phyloP scores from a whole-genome alignment of 108 stramenopile genomes.

The Skeletonema costatum region DNA sequence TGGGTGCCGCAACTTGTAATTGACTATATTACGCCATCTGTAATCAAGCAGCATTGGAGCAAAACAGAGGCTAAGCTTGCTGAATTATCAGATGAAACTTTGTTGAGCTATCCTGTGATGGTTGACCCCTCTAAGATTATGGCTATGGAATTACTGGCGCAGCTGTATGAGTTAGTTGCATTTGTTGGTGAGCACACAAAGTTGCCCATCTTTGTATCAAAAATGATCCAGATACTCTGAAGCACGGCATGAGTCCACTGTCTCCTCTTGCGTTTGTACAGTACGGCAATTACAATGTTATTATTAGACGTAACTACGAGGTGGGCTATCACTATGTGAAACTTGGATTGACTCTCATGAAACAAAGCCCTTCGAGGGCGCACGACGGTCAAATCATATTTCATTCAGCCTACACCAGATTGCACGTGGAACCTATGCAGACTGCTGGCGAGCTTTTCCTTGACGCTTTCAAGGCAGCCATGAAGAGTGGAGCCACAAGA shows the following conservation, averaged over 20 bases:
- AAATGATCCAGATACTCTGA: slow-evolving; percentile 2
- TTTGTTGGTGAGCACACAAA: neutral
- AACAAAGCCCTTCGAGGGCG: neutral
- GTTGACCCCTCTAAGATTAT: too few relatives aligned
- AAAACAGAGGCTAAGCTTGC: neutral
- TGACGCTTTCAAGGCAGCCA: neutral
- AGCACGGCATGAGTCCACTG: too few relatives aligned
- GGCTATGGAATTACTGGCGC: slow-evolving; percentile 18
- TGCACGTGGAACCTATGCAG: slow-evolving; percentile 5
- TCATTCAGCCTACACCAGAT: neutral
- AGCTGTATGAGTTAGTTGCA: neutral
- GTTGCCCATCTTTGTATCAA: neutral
- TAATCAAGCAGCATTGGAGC: neutral
- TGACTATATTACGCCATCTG: neutral
- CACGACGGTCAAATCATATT: neutral
- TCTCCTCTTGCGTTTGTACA: slow-evolving; percentile 15
- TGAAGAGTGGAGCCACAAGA: slow-evolving; percentile 2
- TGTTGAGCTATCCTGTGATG: too few relatives aligned
- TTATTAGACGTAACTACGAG: neutral
- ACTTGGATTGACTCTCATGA: too few relatives aligned
- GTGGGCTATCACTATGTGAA: neutral
- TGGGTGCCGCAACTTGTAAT: neutral
- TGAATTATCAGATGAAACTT: slow-evolving; percentile 5
- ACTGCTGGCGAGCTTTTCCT: slow-evolving; percentile 2
- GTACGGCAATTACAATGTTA: slow-evolving; percentile 7